A percentile compares a stretch with the other conserved stretches of the same genome.
Evolutionary conservation across 2,329 filamentous ascomycete genomes (phyloP).

Genomic region (Achaetomium macrosporum): DNA sequence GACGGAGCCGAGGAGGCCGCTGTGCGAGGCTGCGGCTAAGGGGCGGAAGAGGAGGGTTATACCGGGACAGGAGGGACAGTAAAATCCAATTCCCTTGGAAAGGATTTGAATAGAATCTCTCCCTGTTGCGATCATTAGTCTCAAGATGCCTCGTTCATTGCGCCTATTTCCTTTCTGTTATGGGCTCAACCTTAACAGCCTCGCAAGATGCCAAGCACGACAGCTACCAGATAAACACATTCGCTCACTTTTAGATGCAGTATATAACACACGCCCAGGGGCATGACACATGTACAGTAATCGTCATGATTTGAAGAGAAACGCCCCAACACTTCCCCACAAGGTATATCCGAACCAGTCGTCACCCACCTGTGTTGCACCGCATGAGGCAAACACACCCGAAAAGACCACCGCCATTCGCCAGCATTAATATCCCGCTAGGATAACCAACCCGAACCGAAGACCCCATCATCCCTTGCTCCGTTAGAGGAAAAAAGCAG

Average conservation of each 20-base stretch:
- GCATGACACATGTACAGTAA: slow-evolving; percentile 16
- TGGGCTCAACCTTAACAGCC: background rate
- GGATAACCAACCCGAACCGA: background rate
- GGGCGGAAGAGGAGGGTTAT: slow-evolving; percentile 49
- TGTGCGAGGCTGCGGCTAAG: slow-evolving; percentile 68
- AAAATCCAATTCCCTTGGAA: slow-evolving; percentile 6
- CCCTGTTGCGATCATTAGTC: background rate
- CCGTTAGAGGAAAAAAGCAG: slow-evolving; percentile 38
- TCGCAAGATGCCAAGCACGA: background rate
- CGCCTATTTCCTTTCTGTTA: background rate
- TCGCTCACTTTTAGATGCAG: slow-evolving; percentile 9
- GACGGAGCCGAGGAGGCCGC: slow-evolving; percentile 51
- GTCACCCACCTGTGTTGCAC: too few species aligned
- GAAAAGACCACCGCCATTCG: too few species aligned
- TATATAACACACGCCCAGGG: slow-evolving; percentile 12
- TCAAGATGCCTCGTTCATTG: background rate
- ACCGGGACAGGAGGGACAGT: slow-evolving; percentile 39
- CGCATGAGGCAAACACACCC: too few species aligned
- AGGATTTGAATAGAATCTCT: background rate
- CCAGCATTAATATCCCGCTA: background rate
- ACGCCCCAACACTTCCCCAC: background rate
- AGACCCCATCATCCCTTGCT: slow-evolving; percentile 20
- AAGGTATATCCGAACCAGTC: slow-evolving; percentile 4
- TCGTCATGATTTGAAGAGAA: slow-evolving; percentile 5
- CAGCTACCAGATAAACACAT: background rate